phyloP scores from a whole-genome alignment of 2,329 filamentous ascomycete genomes.

The Phoma sp. region DNA sequence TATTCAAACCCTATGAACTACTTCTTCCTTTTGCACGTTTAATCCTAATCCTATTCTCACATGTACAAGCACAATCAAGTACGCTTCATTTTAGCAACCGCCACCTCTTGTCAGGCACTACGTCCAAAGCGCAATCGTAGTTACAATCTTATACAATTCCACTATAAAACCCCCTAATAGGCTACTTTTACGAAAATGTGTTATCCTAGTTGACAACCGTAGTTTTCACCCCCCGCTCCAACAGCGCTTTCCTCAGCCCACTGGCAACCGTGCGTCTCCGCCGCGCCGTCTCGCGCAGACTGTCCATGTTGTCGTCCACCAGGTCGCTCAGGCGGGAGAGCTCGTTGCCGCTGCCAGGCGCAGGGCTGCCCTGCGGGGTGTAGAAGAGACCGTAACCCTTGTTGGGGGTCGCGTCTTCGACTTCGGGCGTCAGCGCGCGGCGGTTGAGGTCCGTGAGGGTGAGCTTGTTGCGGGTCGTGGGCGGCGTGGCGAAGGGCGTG shows the following conservation, averaged over 20 bases:
- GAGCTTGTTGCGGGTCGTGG: conserved; percentile 41
- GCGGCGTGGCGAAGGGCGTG: conserved; percentile 48
- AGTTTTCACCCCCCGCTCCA: conserved; percentile 41
- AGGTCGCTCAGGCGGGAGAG: conserved; percentile 48
- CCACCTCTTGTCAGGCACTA: no score
- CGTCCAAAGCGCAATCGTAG: no score
- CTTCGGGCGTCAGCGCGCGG: conserved; percentile 40
- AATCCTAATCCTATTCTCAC: no score
- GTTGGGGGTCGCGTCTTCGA: conserved; percentile 31
- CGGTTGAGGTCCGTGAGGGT: conserved; percentile 40
- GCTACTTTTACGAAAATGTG: no score
- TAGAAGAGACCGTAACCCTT: conserved; percentile 46
- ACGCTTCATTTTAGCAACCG: no score
- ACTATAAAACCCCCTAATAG: no score
- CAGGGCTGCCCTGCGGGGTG: conserved; percentile 37
- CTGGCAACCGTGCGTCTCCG: conserved; percentile 49
- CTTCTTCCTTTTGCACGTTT: no score
- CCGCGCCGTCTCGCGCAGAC: conserved; percentile 42
- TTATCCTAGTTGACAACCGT: conserved; percentile 12
- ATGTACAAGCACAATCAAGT: no score
- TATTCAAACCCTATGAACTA: no score
- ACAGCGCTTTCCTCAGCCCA: conserved; percentile 47
- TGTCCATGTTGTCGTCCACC: conserved; percentile 50
- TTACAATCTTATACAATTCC: no score
- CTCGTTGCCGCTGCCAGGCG: conserved; percentile 32